Base-by-base conservation (phyloP, 352 stramenopile species). In the Pythium brassicae region DNA sequence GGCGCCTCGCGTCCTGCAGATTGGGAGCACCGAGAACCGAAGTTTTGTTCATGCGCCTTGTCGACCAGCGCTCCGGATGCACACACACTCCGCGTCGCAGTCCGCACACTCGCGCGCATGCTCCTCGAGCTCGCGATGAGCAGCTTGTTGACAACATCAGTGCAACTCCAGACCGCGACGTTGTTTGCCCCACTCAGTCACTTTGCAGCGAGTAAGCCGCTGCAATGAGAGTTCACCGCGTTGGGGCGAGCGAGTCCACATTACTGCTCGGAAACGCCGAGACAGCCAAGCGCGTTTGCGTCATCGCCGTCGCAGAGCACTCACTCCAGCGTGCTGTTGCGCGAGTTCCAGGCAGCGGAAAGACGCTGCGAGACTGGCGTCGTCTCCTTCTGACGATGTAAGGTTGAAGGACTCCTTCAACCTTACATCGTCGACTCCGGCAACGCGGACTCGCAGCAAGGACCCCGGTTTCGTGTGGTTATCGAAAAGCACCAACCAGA, bases 81-180 rank as follows among this genome's bases (percentile, higher is more conserved):
- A n/a, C n/a, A n/a, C n/a, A n/a, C 37, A 74, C 79, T 55, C 66
- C 62, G 20, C 65, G 51, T 11, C 58, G 56, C 19, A 51, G 71
- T 32, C 19, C 76, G 78, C 0, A 34, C n/a, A n/a, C n/a, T 85
- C 11, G 67, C 81, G 56, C 71, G 78, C 7, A 62, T 86, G 14
- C 50, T 86, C 4, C 61, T 89, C 40, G 78, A 89, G 59, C 71
- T 73, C 10, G 58, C 63, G 20, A 6, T n/a, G n/a, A n/a, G n/a
- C n/a, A n/a, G n/a, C n/a, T n/a, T n/a, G n/a, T n/a, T n/a, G n/a
- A n/a, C n/a, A n/a, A n/a, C n/a, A n/a, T n/a, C n/a, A n/a, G n/a
- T n/a, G n/a, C n/a, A n/a, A n/a, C n/a, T 52, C 17, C 47, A 23
- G 19, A 2, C 15, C 11, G 7, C 23, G 9, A 5, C n/a, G 19